Evolutionary conservation across 2,329 filamentous ascomycete species (phyloP), one percentile per base, ranked within the genome.

Genomic region (Diaporthe humulicola): DNA sequence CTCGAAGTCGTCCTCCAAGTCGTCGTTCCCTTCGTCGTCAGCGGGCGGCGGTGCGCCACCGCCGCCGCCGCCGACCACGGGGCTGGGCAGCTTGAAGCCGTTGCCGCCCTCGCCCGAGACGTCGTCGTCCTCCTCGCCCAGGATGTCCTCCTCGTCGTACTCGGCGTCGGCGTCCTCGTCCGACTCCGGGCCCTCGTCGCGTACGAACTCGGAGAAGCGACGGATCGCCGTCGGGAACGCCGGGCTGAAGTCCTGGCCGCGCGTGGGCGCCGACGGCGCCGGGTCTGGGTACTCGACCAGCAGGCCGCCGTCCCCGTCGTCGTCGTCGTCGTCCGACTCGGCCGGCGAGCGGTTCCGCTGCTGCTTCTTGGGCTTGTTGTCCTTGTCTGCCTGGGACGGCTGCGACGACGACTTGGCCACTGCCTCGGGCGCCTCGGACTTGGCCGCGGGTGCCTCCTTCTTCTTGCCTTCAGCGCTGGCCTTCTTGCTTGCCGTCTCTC

Each of bases 271-370:
- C 25, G 83, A 79, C 3, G 83, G 82, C 30, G 86, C 86, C 42
- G 86, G 88, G 60, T 87, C 89, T 0, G 90, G 90, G 77, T 91
- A 91, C 80, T 93, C 91, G 73, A 93, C 86, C 36, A 88, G 87
- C 45, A 92, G 84, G 36, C 88, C 88, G 61, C 88, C 87, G 69
- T 90, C 90, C 33, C 89, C 90, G 57, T 91, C 86, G 25, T 88
- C 87, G 5, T 74, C 73, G 1, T 76, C 72, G 3, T 73, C 73
- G 2, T 77, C 75, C 10, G 70, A 70, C 40, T 74, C 73, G 22
- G 54, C 70, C 8, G 71, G 67, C 25, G 73, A 74, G 36, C 61
- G 54, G 25, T 73, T 52, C 28, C 57, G 73, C 58, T 52, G 45
- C 33, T 56, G 70, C 56, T 73, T 75, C 73, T 78, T 78, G 52